These are phyloP conservation scores for Tuber magnatum DNA, from an alignment of 495 filamentous ascomycete species.

Conservation along the genomic window DNA sequence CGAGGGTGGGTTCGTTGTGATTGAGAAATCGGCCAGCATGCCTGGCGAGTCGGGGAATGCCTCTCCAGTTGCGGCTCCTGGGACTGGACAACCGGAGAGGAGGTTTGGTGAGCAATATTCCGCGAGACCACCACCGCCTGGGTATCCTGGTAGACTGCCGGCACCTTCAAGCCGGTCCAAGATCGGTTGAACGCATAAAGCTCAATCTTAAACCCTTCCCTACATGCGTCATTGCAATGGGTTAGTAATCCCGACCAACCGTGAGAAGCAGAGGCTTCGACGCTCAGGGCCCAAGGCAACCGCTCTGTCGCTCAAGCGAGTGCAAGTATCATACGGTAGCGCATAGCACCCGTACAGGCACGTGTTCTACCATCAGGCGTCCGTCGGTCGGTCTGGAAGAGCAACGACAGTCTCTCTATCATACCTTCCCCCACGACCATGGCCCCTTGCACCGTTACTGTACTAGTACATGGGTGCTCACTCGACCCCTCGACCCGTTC, in stretches of 20 bases:
- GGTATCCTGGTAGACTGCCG: background rate
- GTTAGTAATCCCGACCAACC: background rate
- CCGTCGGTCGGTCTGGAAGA: background rate
- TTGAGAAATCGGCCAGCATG: constrained; percentile 34
- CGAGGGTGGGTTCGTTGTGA: constrained; percentile 31
- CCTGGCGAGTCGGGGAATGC: constrained; percentile 8
- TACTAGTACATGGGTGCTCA: background rate
- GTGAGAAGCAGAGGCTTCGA: background rate
- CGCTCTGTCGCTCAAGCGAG: background rate
- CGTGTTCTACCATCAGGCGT: too few relatives aligned
- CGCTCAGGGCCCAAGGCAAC: background rate
- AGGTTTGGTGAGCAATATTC: constrained; percentile 34
- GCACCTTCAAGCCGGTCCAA: background rate
- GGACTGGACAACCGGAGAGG: constrained; percentile 14
- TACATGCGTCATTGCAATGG: background rate
- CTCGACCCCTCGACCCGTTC: too few relatives aligned
- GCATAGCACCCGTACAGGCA: too few relatives aligned
- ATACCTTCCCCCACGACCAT: background rate
- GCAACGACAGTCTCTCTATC: background rate
- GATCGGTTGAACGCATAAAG: background rate
- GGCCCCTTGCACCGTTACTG: too few relatives aligned
- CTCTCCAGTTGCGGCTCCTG: background rate
- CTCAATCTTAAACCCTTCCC: background rate
- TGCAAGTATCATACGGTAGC: background rate
- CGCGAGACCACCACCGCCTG: constrained; percentile 35